These are phyloP conservation scores for Pichia sp. DNA, from an alignment of 1,139 yeast genomes.

Conservation along the genomic window DNA sequence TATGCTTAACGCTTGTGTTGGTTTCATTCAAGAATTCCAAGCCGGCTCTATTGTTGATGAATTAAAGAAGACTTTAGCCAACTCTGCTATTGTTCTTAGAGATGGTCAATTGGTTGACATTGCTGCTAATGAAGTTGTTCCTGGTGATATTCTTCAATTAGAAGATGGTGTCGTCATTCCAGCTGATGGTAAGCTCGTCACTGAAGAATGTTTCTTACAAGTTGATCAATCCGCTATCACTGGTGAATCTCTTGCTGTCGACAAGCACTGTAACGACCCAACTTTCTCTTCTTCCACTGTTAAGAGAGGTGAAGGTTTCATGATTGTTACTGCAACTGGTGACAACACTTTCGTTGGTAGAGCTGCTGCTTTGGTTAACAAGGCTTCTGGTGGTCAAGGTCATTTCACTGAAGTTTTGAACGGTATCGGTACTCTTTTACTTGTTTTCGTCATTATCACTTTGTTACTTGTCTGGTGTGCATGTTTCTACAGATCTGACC, in stretches of 20 bases:
- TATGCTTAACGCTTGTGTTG: conserved; percentile 85
- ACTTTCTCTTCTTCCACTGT: conserved; percentile 93
- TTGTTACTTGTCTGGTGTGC: conserved; percentile 89
- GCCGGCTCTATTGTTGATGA: conserved; percentile 96
- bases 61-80: conserved; percentile 87
- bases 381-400: conserved; percentile 91
- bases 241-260: conserved; percentile 97
- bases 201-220: conserved; percentile 85
- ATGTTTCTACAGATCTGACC: conserved; percentile 90
- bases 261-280: conserved; percentile 83
- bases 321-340: conserved; percentile 95
- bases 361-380: conserved; percentile 90
- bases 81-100: conserved; percentile 81
- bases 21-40: conserved; percentile 95
- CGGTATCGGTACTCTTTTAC: conserved; percentile 92
- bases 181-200: conserved; percentile 90
- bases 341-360: conserved; percentile 91
- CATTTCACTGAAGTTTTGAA: conserved; percentile 97
- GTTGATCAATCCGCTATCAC: conserved; percentile 97
- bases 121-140: conserved; percentile 78
- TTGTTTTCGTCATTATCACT: conserved; percentile 84
- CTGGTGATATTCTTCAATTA: conserved; percentile 87
- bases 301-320: conserved; percentile 94
- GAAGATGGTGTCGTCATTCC: conserved; percentile 95
- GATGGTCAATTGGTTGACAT: conserved; percentile 72